Evolutionary conservation across 768 basidiomycete genomes (phyloP), one percentile per base, ranked within the genome.

Genomic region (Tylopilus sp.): DNA sequence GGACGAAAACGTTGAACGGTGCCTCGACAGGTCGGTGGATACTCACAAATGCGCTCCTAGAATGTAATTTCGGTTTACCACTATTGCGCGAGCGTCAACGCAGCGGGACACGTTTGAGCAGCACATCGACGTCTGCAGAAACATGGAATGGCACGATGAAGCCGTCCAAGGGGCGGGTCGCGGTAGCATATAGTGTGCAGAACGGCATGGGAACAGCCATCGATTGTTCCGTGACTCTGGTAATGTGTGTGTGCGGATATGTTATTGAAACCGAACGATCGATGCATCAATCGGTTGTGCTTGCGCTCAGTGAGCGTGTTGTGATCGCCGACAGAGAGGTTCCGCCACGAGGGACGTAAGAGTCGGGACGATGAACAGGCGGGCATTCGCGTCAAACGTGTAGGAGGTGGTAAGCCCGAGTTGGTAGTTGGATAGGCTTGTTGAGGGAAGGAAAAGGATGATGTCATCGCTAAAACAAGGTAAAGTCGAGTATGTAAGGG

Each of bases 291-390:
- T 47, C 11, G 55, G 4, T 1, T 18, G n/a, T 12, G 28, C 21
- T 48, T 41, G 52, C 44, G 17, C 20, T 6, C 26, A 28, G 52
- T 25, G 38, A 33, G 54, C 48, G 45, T 57, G 58, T 57, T 50
- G 47, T 62, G 61, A 62, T 64, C 62, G 44, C 52, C 51, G 57
- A 44, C 49, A 53, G 48, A 36, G 54, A 22, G 43, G 15, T 39
- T 47, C 25, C n/a, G 26, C 26, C 48, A 25, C 12, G 47, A 52
- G 44, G 50, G 41, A 59, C 36, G 60, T 47, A 52, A 59, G 51
- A 40, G 39, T 50, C 31, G 48, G 40, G 39, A 47, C 33, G 31
- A 30, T 26, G 9, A n/a, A 25, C 25, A 51, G 36, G 48, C 51
- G 50, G 45, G 52, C 30, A 28, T 12, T 47, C 20, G 50, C 47